These are phyloP conservation scores for Septoria linicola DNA, from an alignment of 2,329 filamentous ascomycete genomes.

Conservation along the genomic window DNA sequence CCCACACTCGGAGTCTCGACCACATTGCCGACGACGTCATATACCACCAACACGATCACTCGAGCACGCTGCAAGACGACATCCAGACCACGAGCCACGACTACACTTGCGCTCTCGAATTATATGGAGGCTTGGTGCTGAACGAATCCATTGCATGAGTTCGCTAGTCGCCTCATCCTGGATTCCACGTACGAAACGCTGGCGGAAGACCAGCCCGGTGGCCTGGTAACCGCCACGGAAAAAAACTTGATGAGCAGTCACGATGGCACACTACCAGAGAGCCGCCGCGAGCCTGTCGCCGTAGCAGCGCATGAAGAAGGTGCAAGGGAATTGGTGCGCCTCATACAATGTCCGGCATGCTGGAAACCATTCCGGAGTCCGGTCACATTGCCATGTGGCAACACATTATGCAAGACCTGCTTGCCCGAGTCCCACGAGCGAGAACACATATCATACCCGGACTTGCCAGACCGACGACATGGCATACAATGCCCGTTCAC, in stretches of 20 bases:
- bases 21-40: slow-evolving; percentile 18
- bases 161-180: slow-evolving; percentile 15
- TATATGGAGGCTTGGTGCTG: slow-evolving; percentile 22
- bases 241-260: slow-evolving; percentile 80
- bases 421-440: slow-evolving; percentile 66
- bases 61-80: not conserved
- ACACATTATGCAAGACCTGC: slow-evolving; percentile 72
- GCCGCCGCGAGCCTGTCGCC: slow-evolving; percentile 36
- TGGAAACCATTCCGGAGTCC: slow-evolving; percentile 66
- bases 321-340: slow-evolving; percentile 64
- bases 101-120: not conserved
- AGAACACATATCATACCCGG: slow-evolving; percentile 74
- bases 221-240: slow-evolving; percentile 63
- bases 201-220: slow-evolving; percentile 20
- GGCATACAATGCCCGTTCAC: slow-evolving; percentile 73
- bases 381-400: slow-evolving; percentile 77
- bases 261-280: slow-evolving; percentile 67
- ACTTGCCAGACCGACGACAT: slow-evolving; percentile 61
- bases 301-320: slow-evolving; percentile 51
- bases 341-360: slow-evolving; percentile 77
- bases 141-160: slow-evolving; percentile 17
- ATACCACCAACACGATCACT: slow-evolving; percentile 2
- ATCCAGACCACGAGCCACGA: not conserved
- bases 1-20: slow-evolving; percentile 3
- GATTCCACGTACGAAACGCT: slow-evolving; percentile 17